These are phyloP conservation scores for Saccharomycopsis vini DNA, from an alignment of 805 yeast species.

Conservation along the genomic window DNA sequence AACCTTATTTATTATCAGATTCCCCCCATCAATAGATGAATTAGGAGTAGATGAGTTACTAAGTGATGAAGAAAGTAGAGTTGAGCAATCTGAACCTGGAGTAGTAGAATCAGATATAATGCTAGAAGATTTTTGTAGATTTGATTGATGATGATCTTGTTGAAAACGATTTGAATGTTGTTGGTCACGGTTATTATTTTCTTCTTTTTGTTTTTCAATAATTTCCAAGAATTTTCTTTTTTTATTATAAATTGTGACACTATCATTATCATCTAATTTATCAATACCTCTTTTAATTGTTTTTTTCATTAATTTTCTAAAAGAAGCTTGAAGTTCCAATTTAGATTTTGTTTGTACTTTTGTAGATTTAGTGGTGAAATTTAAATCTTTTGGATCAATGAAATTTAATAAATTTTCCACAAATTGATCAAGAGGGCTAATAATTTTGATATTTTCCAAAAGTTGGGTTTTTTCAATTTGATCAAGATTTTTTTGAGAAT, in stretches of 20 bases:
- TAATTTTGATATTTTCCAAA: neutral
- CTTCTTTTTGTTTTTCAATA: neutral
- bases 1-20: neutral
- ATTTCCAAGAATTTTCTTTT: slow-evolving; percentile 6
- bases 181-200: no score
- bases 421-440: neutral
- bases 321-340: neutral
- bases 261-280: slow-evolving; percentile 3
- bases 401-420: neutral
- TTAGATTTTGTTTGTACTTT: neutral
- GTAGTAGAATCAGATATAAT: neutral
- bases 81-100: neutral
- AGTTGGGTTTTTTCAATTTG: neutral
- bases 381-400: no score
- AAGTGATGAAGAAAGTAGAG: neutral
- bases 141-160: no score
- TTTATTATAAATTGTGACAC: slow-evolving; percentile 6
- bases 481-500: no score
- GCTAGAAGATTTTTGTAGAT: neutral
- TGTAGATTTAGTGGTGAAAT: no score
- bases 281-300: neutral
- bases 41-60: neutral
- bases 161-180: no score
- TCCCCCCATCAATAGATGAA: neutral
- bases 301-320: neutral